Evolutionary conservation across 768 basidiomycete species (phyloP).

Genomic region (Auriscalpium microsporum): DNA sequence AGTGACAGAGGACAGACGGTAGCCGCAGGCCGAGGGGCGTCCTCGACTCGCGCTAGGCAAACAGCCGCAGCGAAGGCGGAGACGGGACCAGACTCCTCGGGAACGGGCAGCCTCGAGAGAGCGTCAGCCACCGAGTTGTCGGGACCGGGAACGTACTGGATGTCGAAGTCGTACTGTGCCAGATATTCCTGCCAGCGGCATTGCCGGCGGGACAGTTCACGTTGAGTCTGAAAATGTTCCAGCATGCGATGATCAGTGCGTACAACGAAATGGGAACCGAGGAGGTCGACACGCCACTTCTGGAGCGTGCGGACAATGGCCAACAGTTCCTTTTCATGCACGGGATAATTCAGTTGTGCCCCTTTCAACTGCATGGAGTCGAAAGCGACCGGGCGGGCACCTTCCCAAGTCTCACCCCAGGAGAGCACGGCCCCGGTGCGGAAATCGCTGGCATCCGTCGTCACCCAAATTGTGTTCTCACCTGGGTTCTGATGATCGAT

Average conservation of each 20-base stretch:
- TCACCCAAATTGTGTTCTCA: conserved; percentile 27
- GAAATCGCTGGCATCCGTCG: conserved; percentile 24
- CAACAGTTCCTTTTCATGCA: conserved; percentile 31
- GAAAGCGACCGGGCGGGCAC: conserved; percentile 26
- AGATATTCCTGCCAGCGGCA: conserved; percentile 11
- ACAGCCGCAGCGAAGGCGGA: too few species aligned
- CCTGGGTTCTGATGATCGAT: conserved; percentile 26
- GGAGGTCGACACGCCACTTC: conserved; percentile 17
- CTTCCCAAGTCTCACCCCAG: conserved; percentile 16
- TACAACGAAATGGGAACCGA: conserved; percentile 20
- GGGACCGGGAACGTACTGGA: conserved; percentile 12
- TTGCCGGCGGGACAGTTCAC: conserved; percentile 6
- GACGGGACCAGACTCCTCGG: too few species aligned
- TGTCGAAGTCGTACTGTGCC: conserved; percentile 9
- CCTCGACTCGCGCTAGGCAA: neutral
- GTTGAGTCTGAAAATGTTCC: conserved; percentile 7
- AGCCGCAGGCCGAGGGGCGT: too few species aligned
- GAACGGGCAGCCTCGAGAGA: conserved; percentile 5
- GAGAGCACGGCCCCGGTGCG: conserved; percentile 18
- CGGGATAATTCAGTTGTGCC: conserved; percentile 29
- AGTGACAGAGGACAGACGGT: too few species aligned
- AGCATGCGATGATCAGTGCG: conserved; percentile 32
- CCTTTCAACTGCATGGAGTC: conserved; percentile 20
- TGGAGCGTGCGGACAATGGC: conserved; percentile 26
- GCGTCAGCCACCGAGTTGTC: conserved; percentile 14